phyloP scores from a whole-genome alignment of 257 asterid species.

The Handroanthus guayacan region DNA sequence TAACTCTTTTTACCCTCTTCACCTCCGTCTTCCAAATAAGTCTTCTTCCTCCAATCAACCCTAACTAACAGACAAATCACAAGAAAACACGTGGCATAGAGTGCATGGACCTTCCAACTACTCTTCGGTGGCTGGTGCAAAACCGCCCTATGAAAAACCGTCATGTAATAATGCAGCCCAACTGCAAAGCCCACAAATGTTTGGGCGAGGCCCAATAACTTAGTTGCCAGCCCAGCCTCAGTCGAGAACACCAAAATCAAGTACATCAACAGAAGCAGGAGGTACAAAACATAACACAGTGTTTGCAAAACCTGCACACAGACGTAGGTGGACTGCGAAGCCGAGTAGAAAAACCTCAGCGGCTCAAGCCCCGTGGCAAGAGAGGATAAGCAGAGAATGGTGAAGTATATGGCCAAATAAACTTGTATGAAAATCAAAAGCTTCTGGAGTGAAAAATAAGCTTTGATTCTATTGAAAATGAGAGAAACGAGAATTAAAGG shows the following conservation, averaged over 20 bases:
- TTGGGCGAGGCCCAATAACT: constrained; percentile 78
- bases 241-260: constrained; percentile 79
- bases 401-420: constrained; percentile 82
- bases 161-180: constrained; percentile 90
- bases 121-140: constrained; percentile 84
- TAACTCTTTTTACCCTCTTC: constrained; percentile 82
- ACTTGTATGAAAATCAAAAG: constrained; percentile 82
- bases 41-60: constrained; percentile 79
- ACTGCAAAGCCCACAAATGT: constrained; percentile 88
- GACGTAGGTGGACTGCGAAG: constrained; percentile 85
- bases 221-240: constrained; percentile 59
- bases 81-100: constrained; percentile 88
- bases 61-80: constrained; percentile 65
- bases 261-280: constrained; percentile 86
- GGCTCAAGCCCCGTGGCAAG: constrained; percentile 85
- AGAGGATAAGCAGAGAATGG: constrained; percentile 76
- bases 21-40: constrained; percentile 72
- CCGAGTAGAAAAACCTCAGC: constrained; percentile 76
- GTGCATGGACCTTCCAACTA: constrained; percentile 75
- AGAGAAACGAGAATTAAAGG: constrained; percentile 83
- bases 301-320: constrained; percentile 82
- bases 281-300: constrained; percentile 76
- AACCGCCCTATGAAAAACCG: constrained; percentile 85
- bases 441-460: constrained; percentile 85
- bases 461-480: constrained; percentile 69